These are phyloP conservation scores for Clarireedia hainanense DNA, from an alignment of 2,329 filamentous ascomycete species.

Conservation along the genomic window DNA sequence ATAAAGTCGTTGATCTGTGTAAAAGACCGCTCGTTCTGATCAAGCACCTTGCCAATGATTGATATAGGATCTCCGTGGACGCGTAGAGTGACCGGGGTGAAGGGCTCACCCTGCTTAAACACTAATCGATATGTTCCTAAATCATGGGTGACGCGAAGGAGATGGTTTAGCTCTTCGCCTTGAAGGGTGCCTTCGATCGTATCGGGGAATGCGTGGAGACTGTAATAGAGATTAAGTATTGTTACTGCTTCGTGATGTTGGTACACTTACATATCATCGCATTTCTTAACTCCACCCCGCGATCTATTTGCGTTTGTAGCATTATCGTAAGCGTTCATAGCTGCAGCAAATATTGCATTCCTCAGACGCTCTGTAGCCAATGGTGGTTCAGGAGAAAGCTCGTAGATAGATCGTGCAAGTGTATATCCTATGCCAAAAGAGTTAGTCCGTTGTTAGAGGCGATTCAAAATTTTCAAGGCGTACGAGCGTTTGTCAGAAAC, in stretches of 20 bases:
- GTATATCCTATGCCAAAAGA: slow-evolving; percentile 42
- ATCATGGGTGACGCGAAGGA: slow-evolving; percentile 66
- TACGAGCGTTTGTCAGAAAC: slow-evolving; percentile 54
- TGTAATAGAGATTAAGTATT: slow-evolving; percentile 27
- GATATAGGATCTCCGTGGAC: slow-evolving; percentile 68
- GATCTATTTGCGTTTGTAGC: slow-evolving; percentile 74
- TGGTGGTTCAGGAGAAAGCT: slow-evolving; percentile 41
- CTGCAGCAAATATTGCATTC: slow-evolving; percentile 52
- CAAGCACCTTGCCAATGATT: slow-evolving; percentile 64
- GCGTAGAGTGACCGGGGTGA: slow-evolving; percentile 70
- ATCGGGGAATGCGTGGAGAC: slow-evolving; percentile 55
- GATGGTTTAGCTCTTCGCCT: slow-evolving; percentile 49
- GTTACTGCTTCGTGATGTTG: not conserved
- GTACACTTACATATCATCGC: slow-evolving; percentile 58
- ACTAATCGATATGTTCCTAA: slow-evolving; percentile 71
- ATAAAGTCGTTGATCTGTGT: slow-evolving; percentile 67
- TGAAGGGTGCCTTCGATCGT: slow-evolving; percentile 46
- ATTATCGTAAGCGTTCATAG: slow-evolving; percentile 69
- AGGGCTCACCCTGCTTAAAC: slow-evolving; percentile 71
- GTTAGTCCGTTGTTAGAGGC: not conserved
- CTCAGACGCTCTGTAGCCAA: slow-evolving; percentile 45
- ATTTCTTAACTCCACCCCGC: slow-evolving; percentile 69
- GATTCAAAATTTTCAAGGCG: slow-evolving; percentile 24
- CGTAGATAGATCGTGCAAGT: slow-evolving; percentile 55
- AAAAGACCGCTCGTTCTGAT: slow-evolving; percentile 68